These are phyloP conservation scores for Gomphus sp. DNA, from an alignment of 1,284 basidiomycete genomes.

Conservation along the genomic window DNA sequence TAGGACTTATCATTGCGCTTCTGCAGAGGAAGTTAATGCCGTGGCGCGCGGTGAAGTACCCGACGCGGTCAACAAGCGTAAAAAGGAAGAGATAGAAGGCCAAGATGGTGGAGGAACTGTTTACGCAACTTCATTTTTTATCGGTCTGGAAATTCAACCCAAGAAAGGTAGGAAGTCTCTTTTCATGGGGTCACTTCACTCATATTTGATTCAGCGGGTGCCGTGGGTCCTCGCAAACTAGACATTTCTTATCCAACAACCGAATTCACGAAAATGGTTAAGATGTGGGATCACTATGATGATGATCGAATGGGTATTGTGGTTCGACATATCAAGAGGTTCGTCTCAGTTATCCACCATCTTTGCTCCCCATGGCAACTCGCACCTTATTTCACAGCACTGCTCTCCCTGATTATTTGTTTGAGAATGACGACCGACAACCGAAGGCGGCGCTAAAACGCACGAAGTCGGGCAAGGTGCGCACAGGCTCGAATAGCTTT, in stretches of 20 bases:
- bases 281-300: constrained; percentile 94
- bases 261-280: constrained; percentile 93
- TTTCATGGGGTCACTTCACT: constrained; percentile 13
- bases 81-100: constrained; percentile 72
- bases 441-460: constrained; percentile 53
- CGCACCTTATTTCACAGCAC: constrained; percentile 33
- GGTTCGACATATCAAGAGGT: constrained; percentile 92
- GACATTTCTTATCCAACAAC: constrained; percentile 97
- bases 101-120: constrained; percentile 73
- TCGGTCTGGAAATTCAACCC: constrained; percentile 89
- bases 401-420: constrained; percentile 73
- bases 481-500: constrained; percentile 17
- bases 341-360: constrained; percentile 19
- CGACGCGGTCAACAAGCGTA: constrained; percentile 61
- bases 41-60: constrained; percentile 86
- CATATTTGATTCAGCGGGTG: constrained; percentile 39
- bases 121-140: constrained; percentile 93
- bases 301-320: constrained; percentile 91
- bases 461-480: constrained; percentile 70
- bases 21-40: constrained; percentile 80
- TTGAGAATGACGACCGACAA: constrained; percentile 72
- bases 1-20: constrained; percentile 75
- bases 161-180: constrained; percentile 59
- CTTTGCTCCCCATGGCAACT: constrained; percentile 5
- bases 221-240: constrained; percentile 68